phyloP scores from a whole-genome alignment of 306 rosid species.

The Prunus kanzakura region DNA sequence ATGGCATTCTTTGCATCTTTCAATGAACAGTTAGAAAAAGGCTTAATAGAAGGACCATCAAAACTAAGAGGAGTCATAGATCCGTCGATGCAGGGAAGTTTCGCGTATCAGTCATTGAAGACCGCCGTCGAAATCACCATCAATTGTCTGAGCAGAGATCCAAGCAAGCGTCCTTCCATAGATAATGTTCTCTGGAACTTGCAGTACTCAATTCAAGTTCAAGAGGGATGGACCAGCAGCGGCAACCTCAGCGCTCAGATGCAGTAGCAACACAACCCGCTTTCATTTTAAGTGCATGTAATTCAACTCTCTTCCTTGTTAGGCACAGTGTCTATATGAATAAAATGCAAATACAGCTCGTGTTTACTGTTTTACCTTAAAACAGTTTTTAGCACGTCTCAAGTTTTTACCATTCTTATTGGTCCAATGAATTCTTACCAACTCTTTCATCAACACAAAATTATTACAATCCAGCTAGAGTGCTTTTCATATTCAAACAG shows the following conservation, averaged over 20 bases:
- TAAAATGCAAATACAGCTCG: slow-evolving; percentile 29
- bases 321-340: neutral
- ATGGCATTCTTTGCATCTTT: neutral
- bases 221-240: slow-evolving; percentile 85
- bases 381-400: neutral
- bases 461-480: too few species aligned
- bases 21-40: slow-evolving; percentile 53
- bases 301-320: neutral
- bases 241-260: slow-evolving; percentile 56
- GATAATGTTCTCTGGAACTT: slow-evolving; percentile 88
- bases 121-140: slow-evolving; percentile 62
- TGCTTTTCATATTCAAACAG: too few species aligned
- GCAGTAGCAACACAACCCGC: neutral
- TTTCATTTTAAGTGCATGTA: neutral
- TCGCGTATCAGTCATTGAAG: slow-evolving; percentile 62
- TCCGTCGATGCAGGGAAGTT: slow-evolving; percentile 53
- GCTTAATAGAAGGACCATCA: slow-evolving; percentile 52
- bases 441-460: neutral
- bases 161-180: slow-evolving; percentile 73
- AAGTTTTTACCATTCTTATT: neutral
- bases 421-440: neutral
- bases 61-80: slow-evolving; percentile 33
- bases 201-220: slow-evolving; percentile 89
- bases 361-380: neutral
- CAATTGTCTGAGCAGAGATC: slow-evolving; percentile 60